Evolutionary conservation across 805 yeast genomes (phyloP).

Genomic region (Pichia kluyveri): DNA sequence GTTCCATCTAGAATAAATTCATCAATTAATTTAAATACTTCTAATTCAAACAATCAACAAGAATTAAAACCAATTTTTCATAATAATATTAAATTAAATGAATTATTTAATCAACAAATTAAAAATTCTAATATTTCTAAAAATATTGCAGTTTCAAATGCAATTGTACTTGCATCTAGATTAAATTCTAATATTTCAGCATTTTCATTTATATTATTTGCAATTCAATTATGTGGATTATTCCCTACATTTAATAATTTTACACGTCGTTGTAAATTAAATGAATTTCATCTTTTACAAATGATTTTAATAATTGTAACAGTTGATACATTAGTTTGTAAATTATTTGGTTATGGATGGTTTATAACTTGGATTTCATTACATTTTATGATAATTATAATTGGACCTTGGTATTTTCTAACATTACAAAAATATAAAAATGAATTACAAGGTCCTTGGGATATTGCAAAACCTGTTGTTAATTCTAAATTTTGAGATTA

Average conservation of each 20-base stretch:
- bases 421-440: constrained; percentile 70
- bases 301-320: constrained; percentile 19
- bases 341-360: constrained; percentile 32
- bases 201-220: constrained; percentile 70
- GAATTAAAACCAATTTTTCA: background rate
- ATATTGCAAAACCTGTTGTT: constrained; percentile 67
- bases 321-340: constrained; percentile 27
- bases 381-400: constrained; percentile 39
- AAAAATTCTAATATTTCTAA: constrained; percentile 56
- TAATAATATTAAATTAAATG: background rate
- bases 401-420: constrained; percentile 64
- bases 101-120: background rate
- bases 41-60: background rate
- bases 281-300: constrained; percentile 26
- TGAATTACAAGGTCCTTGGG: constrained; percentile 92
- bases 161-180: constrained; percentile 87
- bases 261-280: constrained; percentile 35
- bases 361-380: constrained; percentile 41
- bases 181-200: constrained; percentile 65
- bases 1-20: background rate
- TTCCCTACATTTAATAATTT: constrained; percentile 63
- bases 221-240: constrained; percentile 62
- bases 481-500: constrained; percentile 18
- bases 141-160: constrained; percentile 75
- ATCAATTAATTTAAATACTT: background rate